phyloP scores from a whole-genome alignment of 805 yeast genomes.

The Wickerhamiella occidentalis region DNA sequence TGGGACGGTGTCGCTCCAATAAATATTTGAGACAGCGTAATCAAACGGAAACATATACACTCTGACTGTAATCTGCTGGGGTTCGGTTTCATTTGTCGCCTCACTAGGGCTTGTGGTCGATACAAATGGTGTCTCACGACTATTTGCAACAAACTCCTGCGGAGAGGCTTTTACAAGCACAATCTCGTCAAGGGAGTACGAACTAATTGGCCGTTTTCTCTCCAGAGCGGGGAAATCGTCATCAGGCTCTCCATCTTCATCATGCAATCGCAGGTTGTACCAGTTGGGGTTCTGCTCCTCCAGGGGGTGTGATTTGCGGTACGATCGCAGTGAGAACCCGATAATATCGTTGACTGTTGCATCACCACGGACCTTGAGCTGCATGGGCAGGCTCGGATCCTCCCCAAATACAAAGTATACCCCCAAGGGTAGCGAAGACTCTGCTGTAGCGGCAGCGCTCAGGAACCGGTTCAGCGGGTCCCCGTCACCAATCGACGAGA shows the following conservation, averaged over 20 bases:
- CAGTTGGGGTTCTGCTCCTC: slow-evolving; percentile 42
- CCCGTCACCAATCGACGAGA: not conserved
- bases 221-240: slow-evolving; percentile 80
- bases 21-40: slow-evolving; percentile 22
- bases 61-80: slow-evolving; percentile 15
- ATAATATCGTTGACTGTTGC: slow-evolving; percentile 42
- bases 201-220: slow-evolving; percentile 47
- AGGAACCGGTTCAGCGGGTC: slow-evolving; percentile 22
- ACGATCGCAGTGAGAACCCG: slow-evolving; percentile 38
- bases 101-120: not conserved
- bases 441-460: slow-evolving; percentile 16
- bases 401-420: slow-evolving; percentile 28
- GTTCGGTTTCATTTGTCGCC: slow-evolving; percentile 1
- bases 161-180: slow-evolving; percentile 52
- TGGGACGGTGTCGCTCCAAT: slow-evolving; percentile 23
- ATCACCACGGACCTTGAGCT: slow-evolving; percentile 28
- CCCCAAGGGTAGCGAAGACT: slow-evolving; percentile 18
- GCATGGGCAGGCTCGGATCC: slow-evolving; percentile 26
- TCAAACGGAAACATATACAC: slow-evolving; percentile 28
- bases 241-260: slow-evolving; percentile 89
- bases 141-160: slow-evolving; percentile 27
- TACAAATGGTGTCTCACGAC: slow-evolving; percentile 24
- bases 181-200: slow-evolving; percentile 72
- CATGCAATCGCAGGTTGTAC: slow-evolving; percentile 73
- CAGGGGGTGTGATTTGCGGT: slow-evolving; percentile 19